A percentile compares a stretch with the other conserved stretches of the same genome.
These are phyloP conservation scores for Salvia hispanica DNA, from an alignment of 257 asterid species.

Conservation along the genomic window DNA sequence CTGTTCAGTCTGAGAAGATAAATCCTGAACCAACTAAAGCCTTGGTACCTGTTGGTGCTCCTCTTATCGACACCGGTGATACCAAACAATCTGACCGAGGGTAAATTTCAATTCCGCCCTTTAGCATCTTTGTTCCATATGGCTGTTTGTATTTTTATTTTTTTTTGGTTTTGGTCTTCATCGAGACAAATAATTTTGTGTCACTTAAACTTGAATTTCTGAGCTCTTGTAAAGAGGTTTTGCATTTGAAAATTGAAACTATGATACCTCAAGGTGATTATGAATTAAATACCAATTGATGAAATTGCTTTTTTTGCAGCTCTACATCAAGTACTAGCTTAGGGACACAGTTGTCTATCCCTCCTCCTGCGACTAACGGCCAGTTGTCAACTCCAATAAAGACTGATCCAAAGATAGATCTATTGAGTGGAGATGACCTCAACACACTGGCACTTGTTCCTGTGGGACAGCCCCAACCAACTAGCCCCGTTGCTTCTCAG, in stretches of 20 bases:
- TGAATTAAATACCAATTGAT: background rate
- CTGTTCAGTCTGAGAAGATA: slow-evolving; percentile 55
- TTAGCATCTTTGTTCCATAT: slow-evolving; percentile 29
- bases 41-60: slow-evolving; percentile 67
- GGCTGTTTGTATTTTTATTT: slow-evolving; percentile 13
- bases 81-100: slow-evolving; percentile 53
- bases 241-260: slow-evolving; percentile 14
- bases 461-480: slow-evolving; percentile 74
- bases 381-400: slow-evolving; percentile 53
- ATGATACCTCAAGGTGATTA: background rate
- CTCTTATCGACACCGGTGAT: slow-evolving; percentile 82
- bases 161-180: background rate
- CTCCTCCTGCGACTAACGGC: slow-evolving; percentile 60
- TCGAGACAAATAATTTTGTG: background rate
- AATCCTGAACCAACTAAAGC: slow-evolving; percentile 57
- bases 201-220: slow-evolving; percentile 16
- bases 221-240: slow-evolving; percentile 8
- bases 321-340: slow-evolving; percentile 60
- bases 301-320: slow-evolving; percentile 40
- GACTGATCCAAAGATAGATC: slow-evolving; percentile 70
- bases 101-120: slow-evolving; percentile 47
- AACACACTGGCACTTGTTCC: slow-evolving; percentile 86
- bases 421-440: slow-evolving; percentile 96
- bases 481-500: slow-evolving; percentile 66
- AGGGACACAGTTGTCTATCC: slow-evolving; percentile 59